These are phyloP conservation scores for Ustilago nuda DNA, from an alignment of 1,284 basidiomycete genomes.

Conservation along the genomic window DNA sequence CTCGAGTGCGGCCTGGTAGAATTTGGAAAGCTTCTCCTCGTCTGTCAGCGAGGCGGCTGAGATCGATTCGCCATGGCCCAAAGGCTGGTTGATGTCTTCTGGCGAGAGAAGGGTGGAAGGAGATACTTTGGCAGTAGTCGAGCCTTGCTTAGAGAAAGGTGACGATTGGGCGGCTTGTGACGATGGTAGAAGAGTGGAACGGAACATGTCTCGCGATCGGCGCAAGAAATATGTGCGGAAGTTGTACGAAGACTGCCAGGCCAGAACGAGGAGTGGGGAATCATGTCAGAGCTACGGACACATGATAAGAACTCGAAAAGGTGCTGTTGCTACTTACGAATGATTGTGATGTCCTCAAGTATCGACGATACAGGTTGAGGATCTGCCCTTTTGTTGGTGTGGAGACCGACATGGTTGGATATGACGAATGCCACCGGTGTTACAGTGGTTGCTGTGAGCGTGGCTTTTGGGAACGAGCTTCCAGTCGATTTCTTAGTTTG, in stretches of 20 bases:
- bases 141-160: slow-evolving; percentile 59
- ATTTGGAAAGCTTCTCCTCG: slow-evolving; percentile 48
- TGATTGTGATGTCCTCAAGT: slow-evolving; percentile 64
- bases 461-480: too few relatives aligned
- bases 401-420: slow-evolving; percentile 32
- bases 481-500: too few relatives aligned
- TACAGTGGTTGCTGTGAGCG: background rate
- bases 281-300: background rate
- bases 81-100: slow-evolving; percentile 26
- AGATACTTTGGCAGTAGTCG: slow-evolving; percentile 50
- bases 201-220: slow-evolving; percentile 67
- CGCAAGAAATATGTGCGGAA: slow-evolving; percentile 69
- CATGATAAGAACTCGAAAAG: background rate
- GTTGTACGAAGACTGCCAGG: slow-evolving; percentile 64
- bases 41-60: slow-evolving; percentile 44
- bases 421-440: background rate
- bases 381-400: slow-evolving; percentile 58
- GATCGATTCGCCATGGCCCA: slow-evolving; percentile 24
- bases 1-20: slow-evolving; percentile 60
- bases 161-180: slow-evolving; percentile 49
- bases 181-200: slow-evolving; percentile 54
- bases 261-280: background rate
- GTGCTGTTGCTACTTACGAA: slow-evolving; percentile 56
- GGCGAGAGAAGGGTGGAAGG: slow-evolving; percentile 54
- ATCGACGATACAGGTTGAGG: slow-evolving; percentile 63